Percentiles rank a stretch among this genome's conserved stretches.
Conservation (phyloP, 1,139 yeast species). For the Neolecta irregularis region DNA sequence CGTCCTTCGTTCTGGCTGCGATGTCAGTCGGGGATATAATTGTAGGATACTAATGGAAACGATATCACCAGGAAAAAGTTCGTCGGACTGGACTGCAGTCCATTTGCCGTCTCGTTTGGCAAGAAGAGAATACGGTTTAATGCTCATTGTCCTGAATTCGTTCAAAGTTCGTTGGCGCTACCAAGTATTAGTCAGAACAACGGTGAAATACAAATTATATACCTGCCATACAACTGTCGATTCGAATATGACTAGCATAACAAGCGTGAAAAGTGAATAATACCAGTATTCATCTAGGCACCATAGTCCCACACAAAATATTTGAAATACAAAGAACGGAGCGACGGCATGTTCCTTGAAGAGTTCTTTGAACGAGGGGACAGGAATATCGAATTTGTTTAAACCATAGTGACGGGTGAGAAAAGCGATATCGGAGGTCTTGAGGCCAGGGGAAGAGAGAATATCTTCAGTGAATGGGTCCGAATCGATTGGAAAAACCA, state of each 20-base stretch:
- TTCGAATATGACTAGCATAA: conserved; percentile 87
- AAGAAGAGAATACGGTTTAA: conserved; percentile 70
- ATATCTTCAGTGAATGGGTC: conserved; percentile 42
- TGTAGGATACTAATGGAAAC: conserved; percentile 49
- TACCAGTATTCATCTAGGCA: conserved; percentile 96
- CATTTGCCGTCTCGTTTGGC: conserved; percentile 60
- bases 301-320: conserved; percentile 93
- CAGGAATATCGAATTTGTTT: conserved; percentile 83
- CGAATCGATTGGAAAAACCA: conserved; percentile 58
- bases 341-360: conserved; percentile 98
- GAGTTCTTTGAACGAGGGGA: conserved; percentile 78
- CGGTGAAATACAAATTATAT: not conserved
- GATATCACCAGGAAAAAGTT: conserved; percentile 80
- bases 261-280: conserved; percentile 74
- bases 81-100: conserved; percentile 54
- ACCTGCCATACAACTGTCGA: conserved; percentile 56
- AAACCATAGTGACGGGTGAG: conserved; percentile 54
- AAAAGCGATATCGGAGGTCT: conserved; percentile 30
- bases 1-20: conserved; percentile 60
- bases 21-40: not conserved
- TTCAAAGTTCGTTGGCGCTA: conserved; percentile 90
- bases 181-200: conserved; percentile 23
- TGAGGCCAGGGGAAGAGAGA: conserved; percentile 48
- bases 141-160: conserved; percentile 95
- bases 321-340: conserved; percentile 91